Base-by-base conservation (phyloP, 192 early-diverging fungal genomes). In the Coemansia guatemalensis region DNA sequence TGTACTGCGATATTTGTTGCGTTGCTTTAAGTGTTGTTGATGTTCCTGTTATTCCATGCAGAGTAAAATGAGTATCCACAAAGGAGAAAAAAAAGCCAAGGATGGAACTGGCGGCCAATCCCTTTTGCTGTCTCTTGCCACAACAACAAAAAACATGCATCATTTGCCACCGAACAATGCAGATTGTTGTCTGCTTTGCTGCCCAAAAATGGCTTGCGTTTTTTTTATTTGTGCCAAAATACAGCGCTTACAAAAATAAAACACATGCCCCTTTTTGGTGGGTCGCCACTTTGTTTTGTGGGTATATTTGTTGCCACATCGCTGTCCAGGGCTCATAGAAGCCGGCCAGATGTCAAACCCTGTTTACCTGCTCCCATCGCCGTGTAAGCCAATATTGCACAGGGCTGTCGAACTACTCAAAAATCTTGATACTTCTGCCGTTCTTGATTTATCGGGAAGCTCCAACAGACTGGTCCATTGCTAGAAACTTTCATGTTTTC, bases 111-210 rank as follows among this genome's bases (percentile, higher is more conserved):
- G 14, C 14, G 39, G 39, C 39, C n/a, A 44, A 44, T 44, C 39
- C 12, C 8, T 44, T 44, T 8, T 3, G 39, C 39, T 44, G 39
- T 44, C 39, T 17, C 17, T 44, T 9, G 39, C 14, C 39, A 44
- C 39, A 44, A 44, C 39, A 44, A n/a, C n/a, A n/a, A n/a, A 44
- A 44, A 44, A 44, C 39, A 44, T 44, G 39, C 39, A 44, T 44
- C 39, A 44, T 44, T 44, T 44, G 9, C 39, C 14, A 44, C 17
- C 39, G 39, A 44, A 44, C 39, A 44, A 44, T 44, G 39, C 39
- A 44, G n/a, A 44, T 44, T 44, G 39, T 17, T 44, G 39, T 44
- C 39, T 44, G 39, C 39, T n/a, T n/a, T 44, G 39, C 39, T 44
- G 9, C 14, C 14, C 14, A 2, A 44, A 44, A 4, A 17, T 17